Evolutionary conservation across 768 basidiomycete genomes (phyloP).

Genomic region (Imleria badia): DNA sequence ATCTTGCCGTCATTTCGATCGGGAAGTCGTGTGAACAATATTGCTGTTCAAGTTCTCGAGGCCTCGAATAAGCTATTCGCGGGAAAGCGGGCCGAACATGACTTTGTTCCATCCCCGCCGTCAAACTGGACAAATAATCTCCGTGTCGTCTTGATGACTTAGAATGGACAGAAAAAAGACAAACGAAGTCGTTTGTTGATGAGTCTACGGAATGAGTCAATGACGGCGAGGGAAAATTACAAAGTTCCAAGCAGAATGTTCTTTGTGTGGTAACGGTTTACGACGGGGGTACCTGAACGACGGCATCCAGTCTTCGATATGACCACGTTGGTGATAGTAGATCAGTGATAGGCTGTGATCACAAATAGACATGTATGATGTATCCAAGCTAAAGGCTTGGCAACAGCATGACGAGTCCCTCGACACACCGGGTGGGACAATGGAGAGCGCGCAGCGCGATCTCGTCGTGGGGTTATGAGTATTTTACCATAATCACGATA

Average conservation of each 20-base stretch:
- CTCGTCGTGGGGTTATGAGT: not conserved
- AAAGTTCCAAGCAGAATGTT: constrained; percentile 3
- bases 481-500: constrained; percentile 3
- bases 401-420: not conserved
- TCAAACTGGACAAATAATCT: not conserved
- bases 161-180: not conserved
- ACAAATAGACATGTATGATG: not conserved
- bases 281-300: constrained; percentile 10
- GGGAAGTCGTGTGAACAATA: constrained; percentile 3
- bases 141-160: constrained; percentile 9
- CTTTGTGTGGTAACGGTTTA: constrained; percentile 14
- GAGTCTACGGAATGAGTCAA: not conserved
- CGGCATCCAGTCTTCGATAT: too few relatives aligned
- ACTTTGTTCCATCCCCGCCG: not conserved
- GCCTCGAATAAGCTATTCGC: constrained; percentile 18
- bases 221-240: constrained; percentile 9
- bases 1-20: constrained; percentile 19
- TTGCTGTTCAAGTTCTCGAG: constrained; percentile 4
- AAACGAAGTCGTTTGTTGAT: not conserved
- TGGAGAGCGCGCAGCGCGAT: not conserved
- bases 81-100: constrained; percentile 6
- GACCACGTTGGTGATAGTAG: not conserved
- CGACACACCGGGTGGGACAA: constrained; percentile 8
- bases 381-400: not conserved
- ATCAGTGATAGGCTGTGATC: not conserved